These are phyloP conservation scores for Nakazawaea populi DNA, from an alignment of 805 yeast genomes.

Conservation along the genomic window DNA sequence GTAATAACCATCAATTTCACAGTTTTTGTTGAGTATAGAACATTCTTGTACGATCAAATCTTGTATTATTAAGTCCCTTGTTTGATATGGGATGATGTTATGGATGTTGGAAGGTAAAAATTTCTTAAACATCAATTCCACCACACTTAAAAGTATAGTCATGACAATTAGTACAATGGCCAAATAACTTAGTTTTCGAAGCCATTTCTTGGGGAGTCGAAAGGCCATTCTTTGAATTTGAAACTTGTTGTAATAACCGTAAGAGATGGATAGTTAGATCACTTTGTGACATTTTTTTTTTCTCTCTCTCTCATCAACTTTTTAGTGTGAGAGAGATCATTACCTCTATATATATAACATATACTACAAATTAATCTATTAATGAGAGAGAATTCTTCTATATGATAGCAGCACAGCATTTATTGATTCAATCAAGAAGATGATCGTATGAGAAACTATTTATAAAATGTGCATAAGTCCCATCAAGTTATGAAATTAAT, in stretches of 20 bases:
- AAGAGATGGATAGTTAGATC: no score
- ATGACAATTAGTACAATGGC: slow-evolving; percentile 17
- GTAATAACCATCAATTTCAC: slow-evolving; percentile 33
- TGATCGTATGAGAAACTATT: no score
- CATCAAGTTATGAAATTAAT: not conserved
- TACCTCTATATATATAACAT: no score
- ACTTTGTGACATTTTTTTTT: not conserved
- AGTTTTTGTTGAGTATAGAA: slow-evolving; percentile 3
- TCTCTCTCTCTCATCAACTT: not conserved
- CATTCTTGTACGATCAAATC: slow-evolving; percentile 9
- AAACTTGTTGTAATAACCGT: no score
- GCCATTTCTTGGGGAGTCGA: slow-evolving; percentile 25
- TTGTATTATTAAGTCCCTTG: slow-evolving; percentile 32
- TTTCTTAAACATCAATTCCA: slow-evolving; percentile 31
- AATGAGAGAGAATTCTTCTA: no score
- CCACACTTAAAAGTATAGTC: slow-evolving; percentile 24
- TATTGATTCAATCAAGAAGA: no score
- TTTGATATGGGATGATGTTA: slow-evolving; percentile 30
- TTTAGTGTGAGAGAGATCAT: no score
- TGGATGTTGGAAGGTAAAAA: slow-evolving; percentile 23
- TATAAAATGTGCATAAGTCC: not conserved
- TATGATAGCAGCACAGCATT: no score
- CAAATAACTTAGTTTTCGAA: slow-evolving; percentile 23
- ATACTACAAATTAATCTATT: no score
- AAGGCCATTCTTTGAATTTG: not conserved